These are phyloP conservation scores for Komagataella pastoris DNA, from an alignment of 805 yeast genomes.

Conservation along the genomic window DNA sequence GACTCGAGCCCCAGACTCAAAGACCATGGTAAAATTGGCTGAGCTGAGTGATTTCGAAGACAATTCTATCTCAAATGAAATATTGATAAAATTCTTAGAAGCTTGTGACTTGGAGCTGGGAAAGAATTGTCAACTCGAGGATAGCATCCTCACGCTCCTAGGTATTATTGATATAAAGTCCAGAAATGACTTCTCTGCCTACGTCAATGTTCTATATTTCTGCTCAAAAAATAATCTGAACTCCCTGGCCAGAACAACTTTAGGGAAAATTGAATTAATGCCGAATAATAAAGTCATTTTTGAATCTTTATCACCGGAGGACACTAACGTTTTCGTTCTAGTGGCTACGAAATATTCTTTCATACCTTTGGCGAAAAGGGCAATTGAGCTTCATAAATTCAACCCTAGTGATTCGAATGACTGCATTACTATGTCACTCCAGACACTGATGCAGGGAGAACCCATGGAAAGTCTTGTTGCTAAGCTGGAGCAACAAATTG, in stretches of 20 bases:
- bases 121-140: constrained; percentile 11
- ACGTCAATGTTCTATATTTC: constrained; percentile 17
- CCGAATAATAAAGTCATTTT: neutral
- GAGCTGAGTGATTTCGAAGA: constrained; percentile 5
- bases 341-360: constrained; percentile 11
- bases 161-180: constrained; percentile 8
- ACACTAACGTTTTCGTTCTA: constrained; percentile 12
- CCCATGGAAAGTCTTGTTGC: constrained; percentile 9
- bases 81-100: constrained; percentile 4
- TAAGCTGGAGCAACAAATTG: constrained; percentile 12
- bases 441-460: neutral
- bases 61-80: neutral
- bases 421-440: neutral
- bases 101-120: constrained; percentile 4
- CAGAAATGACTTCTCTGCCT: constrained; percentile 4
- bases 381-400: neutral
- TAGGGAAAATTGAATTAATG: constrained; percentile 7
- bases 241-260: constrained; percentile 9
- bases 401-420: neutral
- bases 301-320: constrained; percentile 7
- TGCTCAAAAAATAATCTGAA: constrained; percentile 15
- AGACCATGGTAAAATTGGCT: constrained; percentile 10
- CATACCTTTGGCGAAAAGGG: constrained; percentile 2
- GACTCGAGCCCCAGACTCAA: constrained; percentile 14
- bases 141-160: constrained; percentile 8